Conservation (phyloP, 495 filamentous ascomycete species). For the Glutinoglossum americanum region DNA sequence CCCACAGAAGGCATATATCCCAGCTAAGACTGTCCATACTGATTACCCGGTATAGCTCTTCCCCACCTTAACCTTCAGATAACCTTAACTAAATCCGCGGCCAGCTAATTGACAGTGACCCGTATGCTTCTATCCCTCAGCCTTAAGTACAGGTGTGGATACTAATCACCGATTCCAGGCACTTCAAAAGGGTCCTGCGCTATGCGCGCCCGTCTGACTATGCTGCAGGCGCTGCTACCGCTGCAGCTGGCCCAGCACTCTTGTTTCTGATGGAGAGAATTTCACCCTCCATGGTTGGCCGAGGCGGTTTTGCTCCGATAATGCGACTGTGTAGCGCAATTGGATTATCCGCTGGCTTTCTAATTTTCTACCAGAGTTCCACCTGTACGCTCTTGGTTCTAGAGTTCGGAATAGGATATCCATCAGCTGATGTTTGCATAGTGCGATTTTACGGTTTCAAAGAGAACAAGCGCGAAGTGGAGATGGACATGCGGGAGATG, state of each 20-base stretch:
- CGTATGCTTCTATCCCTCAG: slow-evolving; percentile 36
- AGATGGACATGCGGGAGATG: slow-evolving; percentile 98
- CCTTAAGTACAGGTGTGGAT: slow-evolving; percentile 10
- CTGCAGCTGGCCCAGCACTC: slow-evolving; percentile 43
- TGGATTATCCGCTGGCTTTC: slow-evolving; percentile 49
- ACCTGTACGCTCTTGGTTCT: slow-evolving; percentile 24
- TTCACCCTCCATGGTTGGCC: slow-evolving; percentile 59
- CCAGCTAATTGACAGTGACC: slow-evolving; percentile 93
- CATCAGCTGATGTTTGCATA: slow-evolving; percentile 13
- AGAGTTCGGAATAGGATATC: background rate
- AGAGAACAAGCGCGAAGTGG: slow-evolving; percentile 76
- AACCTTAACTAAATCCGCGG: slow-evolving; percentile 10
- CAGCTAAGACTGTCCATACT: slow-evolving; percentile 50
- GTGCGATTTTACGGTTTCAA: slow-evolving; percentile 86
- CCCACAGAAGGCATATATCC: slow-evolving; percentile 37
- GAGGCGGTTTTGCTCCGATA: slow-evolving; percentile 54
- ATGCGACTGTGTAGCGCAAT: slow-evolving; percentile 62
- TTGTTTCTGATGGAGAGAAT: slow-evolving; percentile 63
- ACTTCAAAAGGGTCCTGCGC: slow-evolving; percentile 66
- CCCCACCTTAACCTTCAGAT: background rate
- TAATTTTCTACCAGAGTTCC: slow-evolving; percentile 59
- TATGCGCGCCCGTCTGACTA: slow-evolving; percentile 81
- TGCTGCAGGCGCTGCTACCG: slow-evolving; percentile 37
- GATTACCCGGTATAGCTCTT: slow-evolving; percentile 51
- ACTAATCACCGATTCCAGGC: slow-evolving; percentile 29